These are phyloP conservation scores for Flaveria robusta DNA, from an alignment of 129 eudicot genomes.

Conservation along the genomic window DNA sequence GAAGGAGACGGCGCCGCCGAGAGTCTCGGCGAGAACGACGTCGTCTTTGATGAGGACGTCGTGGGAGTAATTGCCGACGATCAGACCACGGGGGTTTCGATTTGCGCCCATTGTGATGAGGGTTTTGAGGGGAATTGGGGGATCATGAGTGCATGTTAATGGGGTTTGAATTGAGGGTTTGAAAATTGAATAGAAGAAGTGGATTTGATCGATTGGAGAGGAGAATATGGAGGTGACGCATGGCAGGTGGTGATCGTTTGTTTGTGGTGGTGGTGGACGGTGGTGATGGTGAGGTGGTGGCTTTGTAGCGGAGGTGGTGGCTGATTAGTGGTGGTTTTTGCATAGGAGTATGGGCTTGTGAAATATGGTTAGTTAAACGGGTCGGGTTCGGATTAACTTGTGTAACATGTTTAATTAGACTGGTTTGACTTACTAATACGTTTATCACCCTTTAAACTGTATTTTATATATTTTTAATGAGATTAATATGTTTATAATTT, in stretches of 20 bases:
- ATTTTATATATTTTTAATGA: too few relatives aligned
- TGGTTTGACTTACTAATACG: too few relatives aligned
- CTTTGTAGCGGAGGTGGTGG: background rate
- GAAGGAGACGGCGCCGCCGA: conserved; percentile 94
- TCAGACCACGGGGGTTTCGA: conserved; percentile 44
- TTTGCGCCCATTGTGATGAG: conserved; percentile 35
- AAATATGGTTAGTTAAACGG: background rate
- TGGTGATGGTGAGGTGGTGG: conserved; percentile 16
- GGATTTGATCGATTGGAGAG: conserved; percentile 8
- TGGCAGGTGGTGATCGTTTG: conserved; percentile 7
- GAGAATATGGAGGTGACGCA: conserved; percentile 15
- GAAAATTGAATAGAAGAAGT: background rate
- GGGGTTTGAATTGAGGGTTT: background rate
- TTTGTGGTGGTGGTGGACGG: background rate
- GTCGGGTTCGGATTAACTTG: too few relatives aligned
- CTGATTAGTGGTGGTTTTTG: conserved; percentile 18
- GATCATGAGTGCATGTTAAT: conserved; percentile 32
- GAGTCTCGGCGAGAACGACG: conserved; percentile 60
- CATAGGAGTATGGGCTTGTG: conserved; percentile 6
- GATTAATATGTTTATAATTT: too few relatives aligned
- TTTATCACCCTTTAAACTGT: too few relatives aligned
- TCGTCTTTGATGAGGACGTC: conserved; percentile 76
- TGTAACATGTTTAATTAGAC: too few relatives aligned
- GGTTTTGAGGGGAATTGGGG: conserved; percentile 15
- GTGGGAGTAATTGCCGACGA: conserved; percentile 92